phyloP scores from a whole-genome alignment of 164 flowering plant species.

The Echeveria elegans region DNA sequence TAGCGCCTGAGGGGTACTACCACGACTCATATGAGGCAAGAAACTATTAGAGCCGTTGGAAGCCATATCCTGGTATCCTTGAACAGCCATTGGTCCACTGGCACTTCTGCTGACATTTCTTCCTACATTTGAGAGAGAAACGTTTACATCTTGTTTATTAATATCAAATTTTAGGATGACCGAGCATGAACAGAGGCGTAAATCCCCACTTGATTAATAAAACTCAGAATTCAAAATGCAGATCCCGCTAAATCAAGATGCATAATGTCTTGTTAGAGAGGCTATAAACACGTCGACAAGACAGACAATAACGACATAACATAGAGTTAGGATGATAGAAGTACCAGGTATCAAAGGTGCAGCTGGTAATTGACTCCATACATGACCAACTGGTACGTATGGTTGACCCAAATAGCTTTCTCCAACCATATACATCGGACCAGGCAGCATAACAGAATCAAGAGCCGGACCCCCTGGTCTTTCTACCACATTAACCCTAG shows the following conservation, averaged over 20 bases:
- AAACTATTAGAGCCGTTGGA: constrained; percentile 5
- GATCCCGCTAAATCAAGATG: neutral
- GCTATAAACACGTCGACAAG: too few relatives aligned
- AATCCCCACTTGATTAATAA: neutral
- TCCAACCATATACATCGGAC: neutral
- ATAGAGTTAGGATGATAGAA: neutral
- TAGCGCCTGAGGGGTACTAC: neutral
- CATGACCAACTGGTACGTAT: neutral
- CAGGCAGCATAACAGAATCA: constrained; percentile 4
- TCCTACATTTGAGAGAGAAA: neutral
- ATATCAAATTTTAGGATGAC: neutral
- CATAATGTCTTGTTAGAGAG: neutral
- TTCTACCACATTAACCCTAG: constrained; percentile 2
- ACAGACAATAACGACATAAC: neutral
- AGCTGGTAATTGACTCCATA: constrained; percentile 3
- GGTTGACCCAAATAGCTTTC: constrained; percentile 9
- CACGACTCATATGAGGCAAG: constrained; percentile 6
- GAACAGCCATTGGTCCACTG: constrained; percentile 1
- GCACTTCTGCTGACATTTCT: constrained; percentile 6
- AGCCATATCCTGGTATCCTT: too few relatives aligned
- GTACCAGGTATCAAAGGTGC: constrained; percentile 7
- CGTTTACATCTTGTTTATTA: neutral
- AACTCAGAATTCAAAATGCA: neutral
- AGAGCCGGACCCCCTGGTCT: constrained; percentile 2
- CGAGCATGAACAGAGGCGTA: neutral